These are phyloP conservation scores for Globisporangium lucens DNA, from an alignment of 352 stramenopile genomes.

Conservation along the genomic window DNA sequence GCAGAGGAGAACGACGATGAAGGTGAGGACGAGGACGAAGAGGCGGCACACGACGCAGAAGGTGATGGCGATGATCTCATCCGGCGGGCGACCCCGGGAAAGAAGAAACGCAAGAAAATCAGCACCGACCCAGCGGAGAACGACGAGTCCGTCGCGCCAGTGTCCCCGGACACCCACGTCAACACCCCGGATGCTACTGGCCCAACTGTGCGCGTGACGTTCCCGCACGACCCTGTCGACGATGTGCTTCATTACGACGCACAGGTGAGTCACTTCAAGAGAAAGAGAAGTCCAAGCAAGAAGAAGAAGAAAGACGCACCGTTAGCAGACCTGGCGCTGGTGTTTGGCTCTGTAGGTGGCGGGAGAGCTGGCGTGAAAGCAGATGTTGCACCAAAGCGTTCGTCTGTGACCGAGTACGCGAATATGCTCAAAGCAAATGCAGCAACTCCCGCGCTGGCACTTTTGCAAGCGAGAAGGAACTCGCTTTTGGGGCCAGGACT, in stretches of 20 bases:
- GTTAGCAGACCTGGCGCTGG: slow-evolving; percentile 23
- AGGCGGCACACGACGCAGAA: slow-evolving; percentile 21
- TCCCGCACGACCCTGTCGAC: slow-evolving; percentile 39
- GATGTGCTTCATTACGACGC: slow-evolving; percentile 34
- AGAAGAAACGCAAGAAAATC: slow-evolving; percentile 52
- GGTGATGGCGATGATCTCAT: slow-evolving; percentile 48
- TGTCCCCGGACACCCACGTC: slow-evolving; percentile 66
- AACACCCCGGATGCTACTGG: slow-evolving; percentile 52
- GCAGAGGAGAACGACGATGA: slow-evolving; percentile 54
- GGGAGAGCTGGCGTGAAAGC: background rate
- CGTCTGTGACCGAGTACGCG: slow-evolving; percentile 7
- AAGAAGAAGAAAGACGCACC: slow-evolving; percentile 1
- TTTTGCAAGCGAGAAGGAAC: slow-evolving; percentile 7
- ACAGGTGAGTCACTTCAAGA: slow-evolving; percentile 59
- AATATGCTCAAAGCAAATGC: slow-evolving; percentile 5
- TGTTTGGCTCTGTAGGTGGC: slow-evolving; percentile 22
- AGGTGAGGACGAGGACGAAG: slow-evolving; percentile 51
- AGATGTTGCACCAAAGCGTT: background rate
- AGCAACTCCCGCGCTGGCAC: background rate
- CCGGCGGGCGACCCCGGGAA: slow-evolving; percentile 26
- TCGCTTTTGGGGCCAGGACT: slow-evolving; percentile 6
- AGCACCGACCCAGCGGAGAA: slow-evolving; percentile 37
- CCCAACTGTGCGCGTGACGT: slow-evolving; percentile 54
- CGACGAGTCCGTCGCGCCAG: slow-evolving; percentile 56
- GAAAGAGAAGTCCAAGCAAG: slow-evolving; percentile 26